A percentile compares a stretch with the other conserved stretches of the same genome.
Evolutionary conservation across 208 protist species (phyloP).

Genomic region (Naegleria fowleri): DNA sequence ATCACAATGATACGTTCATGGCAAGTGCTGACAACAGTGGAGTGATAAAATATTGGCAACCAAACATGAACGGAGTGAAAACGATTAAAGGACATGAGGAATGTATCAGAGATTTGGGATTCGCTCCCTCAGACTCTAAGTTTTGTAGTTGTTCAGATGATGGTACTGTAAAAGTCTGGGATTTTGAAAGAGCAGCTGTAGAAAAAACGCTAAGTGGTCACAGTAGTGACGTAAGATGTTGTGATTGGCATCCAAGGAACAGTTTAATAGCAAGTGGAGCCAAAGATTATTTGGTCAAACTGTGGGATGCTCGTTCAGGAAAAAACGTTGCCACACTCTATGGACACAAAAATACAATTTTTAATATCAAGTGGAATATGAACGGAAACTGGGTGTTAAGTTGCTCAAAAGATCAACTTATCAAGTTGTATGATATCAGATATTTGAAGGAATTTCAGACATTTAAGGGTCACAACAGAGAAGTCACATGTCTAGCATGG

Average conservation of each 20-base stretch:
- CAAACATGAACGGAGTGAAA: slow-evolving; percentile 73
- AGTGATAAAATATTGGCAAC: slow-evolving; percentile 74
- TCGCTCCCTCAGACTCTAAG: slow-evolving; percentile 64
- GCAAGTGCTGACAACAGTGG: slow-evolving; percentile 63
- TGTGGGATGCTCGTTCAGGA: slow-evolving; percentile 67
- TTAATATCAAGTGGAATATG: slow-evolving; percentile 55
- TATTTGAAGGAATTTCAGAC: slow-evolving; percentile 58
- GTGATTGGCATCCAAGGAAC: slow-evolving; percentile 74
- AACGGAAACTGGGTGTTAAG: slow-evolving; percentile 73
- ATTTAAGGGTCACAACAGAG: slow-evolving; percentile 64
- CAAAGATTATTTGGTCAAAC: slow-evolving; percentile 70
- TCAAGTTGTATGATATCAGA: slow-evolving; percentile 72
- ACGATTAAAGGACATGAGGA: slow-evolving; percentile 23
- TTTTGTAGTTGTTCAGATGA: slow-evolving; percentile 70
- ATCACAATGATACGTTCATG: slow-evolving; percentile 65
- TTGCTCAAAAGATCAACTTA: slow-evolving; percentile 50
- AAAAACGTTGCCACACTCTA: slow-evolving; percentile 55
- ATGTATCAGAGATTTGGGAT: slow-evolving; percentile 39
- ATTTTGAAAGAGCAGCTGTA: not conserved
- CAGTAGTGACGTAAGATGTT: slow-evolving; percentile 68
- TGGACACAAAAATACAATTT: slow-evolving; percentile 61
- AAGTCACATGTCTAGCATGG: slow-evolving; percentile 63
- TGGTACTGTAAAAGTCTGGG: slow-evolving; percentile 47
- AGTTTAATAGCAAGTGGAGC: slow-evolving; percentile 57
- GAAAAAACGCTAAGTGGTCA: slow-evolving; percentile 54